These are phyloP conservation scores for Juncus inflexus DNA, from an alignment of 176 grass and related monocot species.

Conservation along the genomic window DNA sequence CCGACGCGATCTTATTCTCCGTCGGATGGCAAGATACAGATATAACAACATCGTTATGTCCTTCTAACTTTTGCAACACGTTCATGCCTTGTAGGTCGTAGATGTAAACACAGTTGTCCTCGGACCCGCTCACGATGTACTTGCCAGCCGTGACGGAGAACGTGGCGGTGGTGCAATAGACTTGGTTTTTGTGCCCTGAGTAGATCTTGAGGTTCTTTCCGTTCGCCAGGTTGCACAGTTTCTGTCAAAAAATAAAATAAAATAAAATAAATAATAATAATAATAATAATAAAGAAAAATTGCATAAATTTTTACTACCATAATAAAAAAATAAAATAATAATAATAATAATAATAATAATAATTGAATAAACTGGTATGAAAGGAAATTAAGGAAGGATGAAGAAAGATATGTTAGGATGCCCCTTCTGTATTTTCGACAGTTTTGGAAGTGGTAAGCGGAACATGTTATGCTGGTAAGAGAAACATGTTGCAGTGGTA, in stretches of 20 bases:
- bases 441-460: no score
- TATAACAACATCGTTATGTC: conserved; percentile 65
- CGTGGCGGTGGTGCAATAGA: conserved; percentile 67
- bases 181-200: conserved; percentile 61
- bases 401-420: no score
- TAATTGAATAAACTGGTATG: no score
- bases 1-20: conserved; percentile 78
- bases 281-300: conserved; percentile 6
- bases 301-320: conserved; percentile 1
- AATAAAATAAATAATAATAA: no score
- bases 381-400: no score
- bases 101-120: conserved; percentile 83
- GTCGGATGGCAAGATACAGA: conserved; percentile 70
- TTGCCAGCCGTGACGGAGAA: conserved; percentile 81
- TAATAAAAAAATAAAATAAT: background rate
- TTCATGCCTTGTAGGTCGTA: conserved; percentile 96
- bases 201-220: conserved; percentile 81
- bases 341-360: background rate
- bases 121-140: conserved; percentile 81
- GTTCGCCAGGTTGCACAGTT: conserved; percentile 69
- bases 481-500: no score
- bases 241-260: conserved; percentile 41
- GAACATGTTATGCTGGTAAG: no score
- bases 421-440: no score
- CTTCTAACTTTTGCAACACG: conserved; percentile 86